Evolutionary conservation across 176 grass and related monocot genomes (phyloP), one percentile per base, ranked within the genome.

Genomic region (Zea luxurians): DNA sequence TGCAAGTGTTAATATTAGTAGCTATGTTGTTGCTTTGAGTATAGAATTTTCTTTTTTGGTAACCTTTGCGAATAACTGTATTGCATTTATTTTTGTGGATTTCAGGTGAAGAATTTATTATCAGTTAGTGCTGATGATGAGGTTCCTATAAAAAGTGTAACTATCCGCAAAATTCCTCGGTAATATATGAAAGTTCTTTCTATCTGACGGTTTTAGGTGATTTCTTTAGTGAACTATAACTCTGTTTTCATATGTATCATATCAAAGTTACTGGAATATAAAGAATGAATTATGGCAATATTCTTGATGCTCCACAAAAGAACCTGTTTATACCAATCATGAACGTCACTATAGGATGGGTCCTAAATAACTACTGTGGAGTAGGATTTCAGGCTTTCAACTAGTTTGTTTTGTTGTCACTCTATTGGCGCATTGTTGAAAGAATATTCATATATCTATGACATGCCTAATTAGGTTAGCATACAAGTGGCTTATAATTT

Each of bases 21-120:
- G 45, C 4, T 76, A 64, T 64, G 46, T 8, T 63, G 5, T 43
- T 17, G 35, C 9, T 21, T 83, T 65, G 17, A n/a, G 21, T 58
- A n/a, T 57, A 27, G 10, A 72, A 70, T 71, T 73, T 63, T 43
- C 16, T 82, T 47, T 64, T 67, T 6, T 73, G 13, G 35, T 54
- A 18, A 37, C 10, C 43, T 80, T 83, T 58, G 4, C 7, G 10
- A 54, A 71, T 64, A 62, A 60, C 34, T 78, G n/a, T 48, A 20
- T 16, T 69, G 7, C 18, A 18, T 40, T 79, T 9, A 60, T 48
- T 11, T 82, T 47, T 68, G 70, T 83, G 17, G 52, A 74, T 48
- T 88, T 68, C 72, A 99, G 96, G 96, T 95, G 52, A 99, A 99
- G 72, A 99, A 99, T 79, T 87, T 99, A 42, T 84, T 99, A 70